Evolutionary conservation across 495 filamentous ascomycete genomes (phyloP).

Genomic region (Daldinia loculata): DNA sequence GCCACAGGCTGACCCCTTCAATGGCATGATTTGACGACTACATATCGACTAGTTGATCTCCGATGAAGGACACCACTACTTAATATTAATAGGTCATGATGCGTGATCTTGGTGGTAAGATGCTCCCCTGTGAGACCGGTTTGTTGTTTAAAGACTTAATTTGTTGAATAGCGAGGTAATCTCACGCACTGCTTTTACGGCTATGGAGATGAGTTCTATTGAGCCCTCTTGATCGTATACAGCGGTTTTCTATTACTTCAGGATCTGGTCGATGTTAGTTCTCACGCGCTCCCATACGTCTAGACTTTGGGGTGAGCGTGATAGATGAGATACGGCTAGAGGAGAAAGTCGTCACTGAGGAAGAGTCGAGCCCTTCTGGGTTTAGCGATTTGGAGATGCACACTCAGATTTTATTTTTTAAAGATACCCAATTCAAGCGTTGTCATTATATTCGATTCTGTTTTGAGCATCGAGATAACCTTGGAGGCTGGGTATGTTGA

Average conservation of each 20-base stretch:
- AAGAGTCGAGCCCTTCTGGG: not conserved
- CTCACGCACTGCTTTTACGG: not conserved
- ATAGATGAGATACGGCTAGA: not conserved
- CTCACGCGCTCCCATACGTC: not conserved
- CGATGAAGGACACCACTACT: not conserved
- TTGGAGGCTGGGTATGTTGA: not conserved
- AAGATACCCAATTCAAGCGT: slow-evolving; percentile 17
- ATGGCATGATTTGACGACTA: slow-evolving; percentile 10
- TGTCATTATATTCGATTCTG: not conserved
- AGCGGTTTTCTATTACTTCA: not conserved
- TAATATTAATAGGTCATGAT: not conserved
- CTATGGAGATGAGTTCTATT: not conserved
- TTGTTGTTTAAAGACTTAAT: not conserved
- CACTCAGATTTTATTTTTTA: slow-evolving; percentile 2
- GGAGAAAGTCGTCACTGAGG: not conserved
- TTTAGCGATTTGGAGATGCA: slow-evolving; percentile 3
- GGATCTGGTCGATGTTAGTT: not conserved
- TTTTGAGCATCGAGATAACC: not conserved
- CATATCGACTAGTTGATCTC: not conserved
- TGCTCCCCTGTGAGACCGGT: not conserved
- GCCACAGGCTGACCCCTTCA: slow-evolving; percentile 10
- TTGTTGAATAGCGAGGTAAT: not conserved
- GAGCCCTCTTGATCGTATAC: not conserved
- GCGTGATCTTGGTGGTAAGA: not conserved
- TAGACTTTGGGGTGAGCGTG: not conserved